Percentiles rank a stretch among this genome's conserved stretches.
Evolutionary conservation across 257 asterid genomes (phyloP).

Genomic region (Verbena officinalis): DNA sequence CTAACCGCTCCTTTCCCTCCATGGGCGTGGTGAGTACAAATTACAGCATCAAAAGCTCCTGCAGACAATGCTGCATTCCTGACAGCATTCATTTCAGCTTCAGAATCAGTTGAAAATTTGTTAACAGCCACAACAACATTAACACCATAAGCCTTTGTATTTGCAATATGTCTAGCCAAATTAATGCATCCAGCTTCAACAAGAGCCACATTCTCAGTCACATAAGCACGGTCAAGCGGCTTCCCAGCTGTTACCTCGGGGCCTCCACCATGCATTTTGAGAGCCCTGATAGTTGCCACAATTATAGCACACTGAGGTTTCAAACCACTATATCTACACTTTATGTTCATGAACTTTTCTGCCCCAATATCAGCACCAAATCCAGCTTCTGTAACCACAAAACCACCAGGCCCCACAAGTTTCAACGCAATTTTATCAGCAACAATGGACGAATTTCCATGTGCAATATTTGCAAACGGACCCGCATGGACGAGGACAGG

Average conservation of each 20-base stretch:
- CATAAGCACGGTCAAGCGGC: slow-evolving; percentile 92
- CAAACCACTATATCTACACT: slow-evolving; percentile 91
- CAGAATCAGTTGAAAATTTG: slow-evolving; percentile 87
- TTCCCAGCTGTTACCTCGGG: slow-evolving; percentile 93
- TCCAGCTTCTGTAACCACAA: slow-evolving; percentile 95
- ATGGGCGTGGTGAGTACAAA: slow-evolving; percentile 94
- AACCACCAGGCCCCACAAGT: slow-evolving; percentile 95
- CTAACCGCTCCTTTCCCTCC: slow-evolving; percentile 99
- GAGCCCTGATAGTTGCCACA: slow-evolving; percentile 94
- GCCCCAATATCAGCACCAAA: slow-evolving; percentile 98
- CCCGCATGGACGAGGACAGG: slow-evolving; percentile 98
- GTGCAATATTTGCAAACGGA: slow-evolving; percentile 97
- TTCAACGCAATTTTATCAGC: slow-evolving; percentile 92
- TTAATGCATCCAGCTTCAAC: slow-evolving; percentile 95
- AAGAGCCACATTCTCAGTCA: slow-evolving; percentile 80
- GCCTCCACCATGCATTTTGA: slow-evolving; percentile 98
- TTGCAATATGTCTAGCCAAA: slow-evolving; percentile 76
- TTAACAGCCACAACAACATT: slow-evolving; percentile 95
- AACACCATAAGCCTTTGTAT: slow-evolving; percentile 86
- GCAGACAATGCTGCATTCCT: slow-evolving; percentile 77
- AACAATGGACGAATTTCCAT: slow-evolving; percentile 92
- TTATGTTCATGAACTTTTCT: slow-evolving; percentile 94
- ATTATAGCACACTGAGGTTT: slow-evolving; percentile 92
- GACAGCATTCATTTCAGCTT: slow-evolving; percentile 82
- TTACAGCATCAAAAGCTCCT: slow-evolving; percentile 94